Evolutionary conservation across 805 yeast genomes (phyloP).

Genomic region (Cyberlindnera maclurae): DNA sequence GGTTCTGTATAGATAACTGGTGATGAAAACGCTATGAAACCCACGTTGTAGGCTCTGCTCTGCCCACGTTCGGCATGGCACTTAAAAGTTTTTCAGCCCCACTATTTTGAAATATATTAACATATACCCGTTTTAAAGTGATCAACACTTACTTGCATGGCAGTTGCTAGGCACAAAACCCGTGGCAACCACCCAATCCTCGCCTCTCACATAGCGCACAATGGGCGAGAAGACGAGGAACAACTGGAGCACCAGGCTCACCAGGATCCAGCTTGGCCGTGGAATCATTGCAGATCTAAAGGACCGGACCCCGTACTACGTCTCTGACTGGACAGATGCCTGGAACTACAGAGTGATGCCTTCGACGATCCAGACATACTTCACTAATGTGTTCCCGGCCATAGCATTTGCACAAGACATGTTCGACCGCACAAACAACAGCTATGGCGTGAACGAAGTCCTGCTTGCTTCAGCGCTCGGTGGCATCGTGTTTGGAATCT

Average conservation of each 20-base stretch:
- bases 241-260: background rate
- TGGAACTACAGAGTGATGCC: conserved; percentile 85
- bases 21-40: too few relatives aligned
- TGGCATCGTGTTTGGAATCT: conserved; percentile 79
- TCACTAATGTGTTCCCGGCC: conserved; percentile 88
- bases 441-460: conserved; percentile 91
- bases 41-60: too few relatives aligned
- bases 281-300: conserved; percentile 31
- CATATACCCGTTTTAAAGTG: too few relatives aligned
- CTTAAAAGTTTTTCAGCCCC: too few relatives aligned
- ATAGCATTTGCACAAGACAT: conserved; percentile 95
- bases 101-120: too few relatives aligned
- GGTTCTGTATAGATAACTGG: too few relatives aligned
- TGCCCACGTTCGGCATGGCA: too few relatives aligned
- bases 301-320: conserved; percentile 53
- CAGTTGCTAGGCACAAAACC: too few relatives aligned
- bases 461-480: conserved; percentile 79
- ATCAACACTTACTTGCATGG: too few relatives aligned
- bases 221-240: too few relatives aligned
- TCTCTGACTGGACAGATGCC: conserved; percentile 78
- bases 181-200: too few relatives aligned
- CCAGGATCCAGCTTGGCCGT: conserved; percentile 15
- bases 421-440: conserved; percentile 83
- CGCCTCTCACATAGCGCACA: too few relatives aligned
- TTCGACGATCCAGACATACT: conserved; percentile 71